Percentiles rank a stretch among this genome's conserved stretches.
These are phyloP conservation scores for Eimeria acervulina DNA, from an alignment of 169 alveolate species.

Conservation along the genomic window DNA sequence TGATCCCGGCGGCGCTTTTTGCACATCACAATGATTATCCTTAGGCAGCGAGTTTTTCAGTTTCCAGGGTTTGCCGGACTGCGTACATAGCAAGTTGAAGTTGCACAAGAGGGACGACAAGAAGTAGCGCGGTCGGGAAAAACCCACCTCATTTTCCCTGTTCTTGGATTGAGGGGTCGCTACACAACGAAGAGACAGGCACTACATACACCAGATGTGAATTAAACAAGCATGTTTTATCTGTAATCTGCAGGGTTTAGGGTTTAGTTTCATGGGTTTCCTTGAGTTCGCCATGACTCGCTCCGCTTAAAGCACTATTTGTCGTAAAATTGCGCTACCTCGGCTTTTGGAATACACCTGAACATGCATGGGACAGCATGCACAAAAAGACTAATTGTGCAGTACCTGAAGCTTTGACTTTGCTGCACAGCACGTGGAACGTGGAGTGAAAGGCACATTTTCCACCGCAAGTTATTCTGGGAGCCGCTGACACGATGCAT, in stretches of 20 bases:
- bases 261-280: not conserved
- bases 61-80: not conserved
- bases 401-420: not conserved
- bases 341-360: not conserved
- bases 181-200: too few species aligned
- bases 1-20: not conserved
- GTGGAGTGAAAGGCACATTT: not conserved
- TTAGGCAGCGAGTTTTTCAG: too few species aligned
- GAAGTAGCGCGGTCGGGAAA: too few species aligned
- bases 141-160: too few species aligned
- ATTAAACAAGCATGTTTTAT: not conserved
- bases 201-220: not conserved
- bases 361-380: not conserved
- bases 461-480: not conserved
- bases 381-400: not conserved
- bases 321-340: not conserved
- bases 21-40: too few species aligned
- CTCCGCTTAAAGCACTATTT: not conserved
- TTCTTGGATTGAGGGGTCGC: too few species aligned
- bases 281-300: not conserved
- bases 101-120: not conserved
- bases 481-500: not conserved
- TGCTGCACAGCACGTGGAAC: not conserved
- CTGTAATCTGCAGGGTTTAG: not conserved
- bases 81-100: not conserved